phyloP scores from a whole-genome alignment of 164 flowering plant species.

The Malania oleifera region DNA sequence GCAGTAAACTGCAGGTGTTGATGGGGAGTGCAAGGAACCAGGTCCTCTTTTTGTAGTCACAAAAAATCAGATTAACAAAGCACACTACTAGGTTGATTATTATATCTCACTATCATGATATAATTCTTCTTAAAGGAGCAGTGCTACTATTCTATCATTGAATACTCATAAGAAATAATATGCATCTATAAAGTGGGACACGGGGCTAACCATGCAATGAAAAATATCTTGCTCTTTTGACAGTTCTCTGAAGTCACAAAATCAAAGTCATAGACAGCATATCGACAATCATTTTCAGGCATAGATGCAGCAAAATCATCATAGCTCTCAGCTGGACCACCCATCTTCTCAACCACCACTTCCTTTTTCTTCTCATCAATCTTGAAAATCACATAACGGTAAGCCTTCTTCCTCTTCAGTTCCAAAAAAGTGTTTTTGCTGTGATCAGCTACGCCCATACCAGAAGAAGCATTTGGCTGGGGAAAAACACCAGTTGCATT shows the following conservation, averaged over 20 bases:
- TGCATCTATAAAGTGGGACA: background rate
- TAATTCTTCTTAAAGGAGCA: background rate
- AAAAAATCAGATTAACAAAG: too few species aligned
- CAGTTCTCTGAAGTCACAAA: slow-evolving; percentile 58
- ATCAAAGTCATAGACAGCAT: slow-evolving; percentile 55
- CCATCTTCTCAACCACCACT: slow-evolving; percentile 52
- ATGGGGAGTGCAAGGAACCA: too few species aligned
- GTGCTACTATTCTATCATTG: background rate
- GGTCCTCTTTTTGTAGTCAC: too few species aligned
- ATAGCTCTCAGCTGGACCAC: slow-evolving; percentile 46
- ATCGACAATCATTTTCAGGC: slow-evolving; percentile 56
- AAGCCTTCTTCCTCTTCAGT: slow-evolving; percentile 44
- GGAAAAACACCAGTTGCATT: too few species aligned
- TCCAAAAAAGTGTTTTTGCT: slow-evolving; percentile 44
- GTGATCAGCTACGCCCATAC: slow-evolving; percentile 52
- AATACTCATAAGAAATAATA: background rate
- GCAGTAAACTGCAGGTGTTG: background rate
- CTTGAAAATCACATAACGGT: slow-evolving; percentile 55
- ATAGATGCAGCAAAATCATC: slow-evolving; percentile 42
- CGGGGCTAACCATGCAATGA: slow-evolving; percentile 42
- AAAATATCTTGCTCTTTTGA: slow-evolving; percentile 56
- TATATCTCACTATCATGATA: too few species aligned
- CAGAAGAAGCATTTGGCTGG: slow-evolving; percentile 52
- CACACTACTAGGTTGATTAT: too few species aligned
- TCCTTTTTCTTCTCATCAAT: slow-evolving; percentile 56